Evolutionary conservation across 306 rosid genomes (phyloP), one percentile per base, ranked within the genome.

Genomic region (Crotalaria pallida): DNA sequence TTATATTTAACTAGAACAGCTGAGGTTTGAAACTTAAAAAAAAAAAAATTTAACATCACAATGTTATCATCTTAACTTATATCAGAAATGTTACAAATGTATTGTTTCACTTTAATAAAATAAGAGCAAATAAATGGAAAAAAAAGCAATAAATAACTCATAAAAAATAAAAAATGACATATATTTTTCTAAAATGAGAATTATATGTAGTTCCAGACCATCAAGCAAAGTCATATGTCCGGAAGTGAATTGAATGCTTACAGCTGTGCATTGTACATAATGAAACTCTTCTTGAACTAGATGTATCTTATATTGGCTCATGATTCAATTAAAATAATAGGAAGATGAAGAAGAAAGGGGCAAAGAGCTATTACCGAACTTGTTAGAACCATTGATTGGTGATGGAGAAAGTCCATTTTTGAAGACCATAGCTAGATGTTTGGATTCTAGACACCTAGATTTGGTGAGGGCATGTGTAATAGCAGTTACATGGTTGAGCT

Each of bases 401-500:
- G 79, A 80, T 69, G 92, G 91, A 45, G 82, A 81, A 48, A 79
- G 82, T 72, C 79, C 90, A 29, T 80, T 87, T 82, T 69, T 92
- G 72, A 87, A 73, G 68, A 51, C 77, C 23, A 22, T 89, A 59
- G 84, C 78, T 24, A 83, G 79, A 72, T 87, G 94, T 66, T 56
- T 92, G 63, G 80, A 78, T 21, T 84, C 83, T 51, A 70, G 65
- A 69, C 78, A 81, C 75, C 49, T 60, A 70, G 86, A 89, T 43
- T 71, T 92, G 81, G 88, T 81, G 55, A 77, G 76, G 57, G 67
- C 64, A 31, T 84, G 90, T 66, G 75, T 92, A 55, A 69, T 75
- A 19, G 84, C 89, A 1, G 72, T 77, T 58, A 82, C 84, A 64
- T 92, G 96, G 98, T 78, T 89, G 89, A 89, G 95, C 85, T 77